A percentile compares a stretch with the other conserved stretches of the same genome.
Evolutionary conservation across 202 grass and related monocot genomes (phyloP).

Genomic region (Cymbopogon flexuosus): DNA sequence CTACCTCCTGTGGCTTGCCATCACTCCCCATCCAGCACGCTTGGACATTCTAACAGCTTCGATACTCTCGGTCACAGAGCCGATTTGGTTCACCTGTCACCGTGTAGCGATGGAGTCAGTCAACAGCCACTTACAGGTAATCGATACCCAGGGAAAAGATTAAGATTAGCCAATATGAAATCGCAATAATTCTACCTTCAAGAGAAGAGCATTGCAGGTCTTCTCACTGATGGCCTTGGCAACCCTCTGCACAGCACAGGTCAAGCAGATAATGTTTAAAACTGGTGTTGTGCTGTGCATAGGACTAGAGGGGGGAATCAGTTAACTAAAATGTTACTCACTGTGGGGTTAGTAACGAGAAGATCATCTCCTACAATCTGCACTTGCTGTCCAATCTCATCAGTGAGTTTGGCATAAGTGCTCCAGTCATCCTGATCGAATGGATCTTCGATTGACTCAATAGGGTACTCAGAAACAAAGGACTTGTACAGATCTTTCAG

Average conservation of each 20-base stretch:
- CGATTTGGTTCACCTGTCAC: slow-evolving; percentile 86
- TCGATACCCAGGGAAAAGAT: background rate
- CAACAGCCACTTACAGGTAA: background rate
- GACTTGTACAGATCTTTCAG: slow-evolving; percentile 95
- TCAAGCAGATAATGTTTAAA: background rate
- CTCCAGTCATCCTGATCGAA: slow-evolving; percentile 96
- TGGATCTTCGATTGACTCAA: slow-evolving; percentile 88
- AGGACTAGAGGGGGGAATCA: background rate
- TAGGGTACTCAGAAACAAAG: slow-evolving; percentile 79
- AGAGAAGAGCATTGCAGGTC: slow-evolving; percentile 89
- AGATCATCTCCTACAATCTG: slow-evolving; percentile 97
- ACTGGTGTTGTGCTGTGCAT: background rate
- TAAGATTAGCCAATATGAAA: background rate
- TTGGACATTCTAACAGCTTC: slow-evolving; percentile 96
- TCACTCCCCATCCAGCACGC: slow-evolving; percentile 84
- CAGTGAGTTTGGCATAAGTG: slow-evolving; percentile 94
- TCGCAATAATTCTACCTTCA: slow-evolving; percentile 55
- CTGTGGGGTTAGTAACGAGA: slow-evolving; percentile 89
- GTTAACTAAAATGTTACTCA: slow-evolving; percentile 30
- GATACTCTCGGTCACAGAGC: slow-evolving; percentile 79
- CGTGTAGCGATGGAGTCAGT: background rate
- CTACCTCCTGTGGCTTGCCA: slow-evolving; percentile 95
- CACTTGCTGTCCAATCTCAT: slow-evolving; percentile 68
- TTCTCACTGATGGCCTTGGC: slow-evolving; percentile 82
- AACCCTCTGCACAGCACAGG: slow-evolving; percentile 54